Evolutionary conservation across 208 protist genomes (phyloP).

Genomic region (Crithidia fasciculata): DNA sequence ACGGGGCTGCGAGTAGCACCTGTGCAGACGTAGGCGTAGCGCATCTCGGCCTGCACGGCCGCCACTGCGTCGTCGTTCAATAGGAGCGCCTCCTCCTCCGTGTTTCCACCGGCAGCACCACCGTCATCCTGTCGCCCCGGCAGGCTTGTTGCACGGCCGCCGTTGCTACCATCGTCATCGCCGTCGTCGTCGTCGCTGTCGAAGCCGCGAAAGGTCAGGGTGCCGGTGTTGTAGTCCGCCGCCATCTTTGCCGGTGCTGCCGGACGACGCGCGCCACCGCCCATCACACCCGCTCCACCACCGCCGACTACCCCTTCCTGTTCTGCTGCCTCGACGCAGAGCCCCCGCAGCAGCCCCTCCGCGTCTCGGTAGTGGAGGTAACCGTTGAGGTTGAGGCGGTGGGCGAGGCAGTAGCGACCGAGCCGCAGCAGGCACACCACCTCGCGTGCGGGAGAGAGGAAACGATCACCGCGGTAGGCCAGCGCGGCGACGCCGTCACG

Average conservation of each 20-base stretch:
- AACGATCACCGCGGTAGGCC: slow-evolving; percentile 40
- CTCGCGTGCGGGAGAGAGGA: slow-evolving; percentile 50
- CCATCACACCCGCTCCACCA: background rate
- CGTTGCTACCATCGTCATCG: slow-evolving; percentile 1
- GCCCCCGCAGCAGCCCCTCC: slow-evolving; percentile 39
- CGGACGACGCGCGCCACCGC: background rate
- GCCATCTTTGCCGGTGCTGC: slow-evolving; percentile 38
- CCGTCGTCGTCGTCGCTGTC: slow-evolving; percentile 53
- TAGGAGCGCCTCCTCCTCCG: slow-evolving; percentile 1
- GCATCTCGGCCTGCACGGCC: slow-evolving; percentile 37
- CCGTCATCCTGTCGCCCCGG: no score
- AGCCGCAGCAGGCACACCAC: slow-evolving; percentile 58
- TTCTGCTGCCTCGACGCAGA: slow-evolving; percentile 18
- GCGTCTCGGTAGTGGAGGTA: slow-evolving; percentile 65
- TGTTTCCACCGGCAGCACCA: background rate
- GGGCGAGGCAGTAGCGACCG: slow-evolving; percentile 57
- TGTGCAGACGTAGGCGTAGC: slow-evolving; percentile 26
- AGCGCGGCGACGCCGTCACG: slow-evolving; percentile 49
- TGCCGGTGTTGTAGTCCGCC: slow-evolving; percentile 80
- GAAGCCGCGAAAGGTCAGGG: slow-evolving; percentile 73
- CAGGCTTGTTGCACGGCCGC: no score
- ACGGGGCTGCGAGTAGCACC: background rate
- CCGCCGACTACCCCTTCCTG: background rate
- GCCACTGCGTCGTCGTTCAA: slow-evolving; percentile 29
- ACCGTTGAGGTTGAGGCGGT: slow-evolving; percentile 50